Percentiles rank a stretch among this genome's conserved stretches.
phyloP scores from a whole-genome alignment of 306 rosid species.

The Cucumis cinereus region DNA sequence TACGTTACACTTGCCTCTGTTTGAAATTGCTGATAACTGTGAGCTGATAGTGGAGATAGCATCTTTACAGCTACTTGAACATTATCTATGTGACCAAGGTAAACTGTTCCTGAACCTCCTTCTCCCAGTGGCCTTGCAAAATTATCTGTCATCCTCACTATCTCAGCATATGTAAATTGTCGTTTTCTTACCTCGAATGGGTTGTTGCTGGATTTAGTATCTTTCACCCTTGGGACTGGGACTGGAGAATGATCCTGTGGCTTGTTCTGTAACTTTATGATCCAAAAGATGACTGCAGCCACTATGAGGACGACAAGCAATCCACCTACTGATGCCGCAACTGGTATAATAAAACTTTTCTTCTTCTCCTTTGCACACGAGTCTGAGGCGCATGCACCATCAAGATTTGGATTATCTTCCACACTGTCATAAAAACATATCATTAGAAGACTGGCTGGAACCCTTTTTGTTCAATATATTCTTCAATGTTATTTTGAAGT shows the following conservation, averaged over 20 bases:
- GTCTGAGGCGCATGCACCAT: background rate
- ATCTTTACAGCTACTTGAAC: constrained; percentile 46
- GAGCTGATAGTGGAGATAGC: constrained; percentile 18
- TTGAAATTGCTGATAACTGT: constrained; percentile 25
- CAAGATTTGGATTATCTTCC: constrained; percentile 25
- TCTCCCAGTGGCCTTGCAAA: constrained; percentile 29
- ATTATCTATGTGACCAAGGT: constrained; percentile 13
- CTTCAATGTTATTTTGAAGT: background rate
- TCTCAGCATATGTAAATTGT: constrained; percentile 35
- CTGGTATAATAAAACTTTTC: constrained; percentile 20
- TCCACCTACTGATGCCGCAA: constrained; percentile 37
- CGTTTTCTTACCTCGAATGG: constrained; percentile 24
- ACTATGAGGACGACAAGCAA: constrained; percentile 18
- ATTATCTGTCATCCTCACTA: constrained; percentile 24
- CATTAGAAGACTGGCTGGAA: background rate
- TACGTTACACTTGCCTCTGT: constrained; percentile 28
- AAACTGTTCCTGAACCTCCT: constrained; percentile 48
- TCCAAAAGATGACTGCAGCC: constrained; percentile 10
- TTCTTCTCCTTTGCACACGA: background rate
- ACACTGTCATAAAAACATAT: constrained; percentile 11
- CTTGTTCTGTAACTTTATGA: constrained; percentile 6
- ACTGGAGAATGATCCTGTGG: background rate
- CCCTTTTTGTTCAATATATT: too few species aligned
- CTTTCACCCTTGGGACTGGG: background rate
- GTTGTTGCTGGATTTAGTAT: background rate